phyloP scores from a whole-genome alignment of 371 early-diverging fungal genomes.

The Rhizopus delemar region DNA sequence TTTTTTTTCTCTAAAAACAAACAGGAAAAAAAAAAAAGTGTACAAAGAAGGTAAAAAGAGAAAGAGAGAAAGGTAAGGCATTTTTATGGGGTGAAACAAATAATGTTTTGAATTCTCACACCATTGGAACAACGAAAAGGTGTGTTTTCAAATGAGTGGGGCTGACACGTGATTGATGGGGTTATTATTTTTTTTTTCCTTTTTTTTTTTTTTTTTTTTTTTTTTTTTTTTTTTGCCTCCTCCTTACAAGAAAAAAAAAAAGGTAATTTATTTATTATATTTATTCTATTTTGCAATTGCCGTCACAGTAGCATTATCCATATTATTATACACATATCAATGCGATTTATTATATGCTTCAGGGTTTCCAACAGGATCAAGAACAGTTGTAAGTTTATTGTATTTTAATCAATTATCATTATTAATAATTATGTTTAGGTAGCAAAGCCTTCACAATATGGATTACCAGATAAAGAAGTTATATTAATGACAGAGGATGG shows the following conservation, averaged over 20 bases:
- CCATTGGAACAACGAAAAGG: not conserved
- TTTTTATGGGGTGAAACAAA: not conserved
- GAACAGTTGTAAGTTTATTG: constrained; percentile 34
- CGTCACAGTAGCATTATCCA: constrained; percentile 26
- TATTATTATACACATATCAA: constrained; percentile 45
- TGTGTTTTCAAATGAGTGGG: constrained; percentile 12
- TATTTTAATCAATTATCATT: not conserved
- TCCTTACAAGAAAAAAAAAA: constrained; percentile 10
- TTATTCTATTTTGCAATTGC: constrained; percentile 31
- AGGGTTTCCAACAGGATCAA: constrained; percentile 47
- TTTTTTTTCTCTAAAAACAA: too few relatives aligned
- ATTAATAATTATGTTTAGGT: constrained; percentile 47
- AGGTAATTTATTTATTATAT: constrained; percentile 27
- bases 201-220: constrained; percentile 14
- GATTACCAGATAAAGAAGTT: constrained; percentile 73
- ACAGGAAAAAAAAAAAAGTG: not conserved
- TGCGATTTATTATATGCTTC: constrained; percentile 49
- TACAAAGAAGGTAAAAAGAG: not conserved
- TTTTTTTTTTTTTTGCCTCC: constrained; percentile 3
- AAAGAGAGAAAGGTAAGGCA: not conserved
- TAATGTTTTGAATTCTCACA: not conserved
- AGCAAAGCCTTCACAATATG: constrained; percentile 71
- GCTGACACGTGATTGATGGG: constrained; percentile 37
- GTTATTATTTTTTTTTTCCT: constrained; percentile 14
- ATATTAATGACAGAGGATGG: constrained; percentile 79